Evolutionary conservation across 2,329 filamentous ascomycete species (phyloP), one percentile per base, ranked within the genome.

Genomic region (Volutella citrinella): DNA sequence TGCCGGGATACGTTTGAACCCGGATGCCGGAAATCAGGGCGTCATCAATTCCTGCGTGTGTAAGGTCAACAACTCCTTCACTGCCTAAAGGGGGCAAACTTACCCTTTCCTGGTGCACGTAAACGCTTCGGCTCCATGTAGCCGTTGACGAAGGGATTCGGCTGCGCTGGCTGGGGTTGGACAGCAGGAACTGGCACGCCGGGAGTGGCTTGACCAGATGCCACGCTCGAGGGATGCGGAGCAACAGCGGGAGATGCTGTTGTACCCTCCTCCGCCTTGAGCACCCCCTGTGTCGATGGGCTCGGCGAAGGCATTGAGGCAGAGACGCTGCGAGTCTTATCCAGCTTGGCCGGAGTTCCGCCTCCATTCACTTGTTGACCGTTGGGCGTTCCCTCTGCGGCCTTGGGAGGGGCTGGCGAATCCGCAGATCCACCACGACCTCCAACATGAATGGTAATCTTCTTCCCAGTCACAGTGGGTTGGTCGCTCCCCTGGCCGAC

Each of bases 401-500:
- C 20, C 28, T 54, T 54, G 18, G 32, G 64, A n/a, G 66, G 66
- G 7, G 58, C 61, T 10, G 75, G 75, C 17, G 76, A 78, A 24
- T 68, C 72, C 15, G 66, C 69, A 37, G 68, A 69, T 48, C 65
- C 77, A 32, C 69, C 70, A 49, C 75, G 76, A 23, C 72, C 75
- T 48, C 78, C 80, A 34, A 88, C 75, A 43, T 82, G 82, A 30
- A 88, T 76, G 14, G 82, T 90, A 36, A 91, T 80, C 57, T 79
- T 84, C 58, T 80, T 81, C 8, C 69, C 59, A 39, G 65, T 60
- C 26, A 52, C 49, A 1, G 73, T 60, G 9, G 66, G 63, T 19
- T 76, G n/a, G n/a, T n/a, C 69, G 19, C 60, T 54, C 16, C 60
- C 59, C 26, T 67, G 63, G 6, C 74, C 70, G 54, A 88, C 74